Evolutionary conservation across 1,284 basidiomycete species (phyloP).

Genomic region (Mycena citricolor): DNA sequence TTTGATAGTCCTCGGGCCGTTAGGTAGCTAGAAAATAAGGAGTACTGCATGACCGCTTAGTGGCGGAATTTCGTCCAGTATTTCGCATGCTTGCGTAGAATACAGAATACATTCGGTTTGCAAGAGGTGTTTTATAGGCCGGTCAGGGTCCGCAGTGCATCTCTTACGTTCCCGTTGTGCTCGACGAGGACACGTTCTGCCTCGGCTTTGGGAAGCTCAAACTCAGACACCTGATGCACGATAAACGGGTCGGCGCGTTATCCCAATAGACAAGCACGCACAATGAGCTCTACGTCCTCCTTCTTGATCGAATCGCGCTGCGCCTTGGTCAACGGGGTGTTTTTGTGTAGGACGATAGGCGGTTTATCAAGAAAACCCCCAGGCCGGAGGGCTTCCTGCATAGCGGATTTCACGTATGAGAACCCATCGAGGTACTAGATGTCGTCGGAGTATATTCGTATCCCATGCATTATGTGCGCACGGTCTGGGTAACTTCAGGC

Average conservation of each 20-base stretch:
- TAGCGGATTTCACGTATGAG: slow-evolving; percentile 63
- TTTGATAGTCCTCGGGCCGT: too few relatives aligned
- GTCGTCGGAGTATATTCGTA: neutral
- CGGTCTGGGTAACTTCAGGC: slow-evolving; percentile 68
- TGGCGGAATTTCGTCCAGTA: too few relatives aligned
- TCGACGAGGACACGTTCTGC: slow-evolving; percentile 57
- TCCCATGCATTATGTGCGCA: slow-evolving; percentile 33
- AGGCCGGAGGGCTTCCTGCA: slow-evolving; percentile 61
- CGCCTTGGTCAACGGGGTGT: slow-evolving; percentile 36
- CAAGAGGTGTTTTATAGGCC: slow-evolving; percentile 6
- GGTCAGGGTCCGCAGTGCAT: slow-evolving; percentile 42
- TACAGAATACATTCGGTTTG: neutral
- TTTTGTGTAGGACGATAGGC: slow-evolving; percentile 38
- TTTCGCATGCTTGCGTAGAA: too few relatives aligned
- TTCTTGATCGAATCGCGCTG: slow-evolving; percentile 38
- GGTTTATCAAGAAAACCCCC: slow-evolving; percentile 57
- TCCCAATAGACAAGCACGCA: slow-evolving; percentile 32
- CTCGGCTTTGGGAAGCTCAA: slow-evolving; percentile 57
- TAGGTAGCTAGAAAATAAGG: too few relatives aligned
- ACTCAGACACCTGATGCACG: slow-evolving; percentile 54
- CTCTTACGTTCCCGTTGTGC: slow-evolving; percentile 45
- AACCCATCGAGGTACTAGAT: slow-evolving; percentile 61
- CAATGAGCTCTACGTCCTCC: slow-evolving; percentile 66
- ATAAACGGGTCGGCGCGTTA: slow-evolving; percentile 4
- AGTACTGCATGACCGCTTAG: too few relatives aligned